Conservation (phyloP, 2,329 filamentous ascomycete species). For the Fusarium austroafricanum region DNA sequence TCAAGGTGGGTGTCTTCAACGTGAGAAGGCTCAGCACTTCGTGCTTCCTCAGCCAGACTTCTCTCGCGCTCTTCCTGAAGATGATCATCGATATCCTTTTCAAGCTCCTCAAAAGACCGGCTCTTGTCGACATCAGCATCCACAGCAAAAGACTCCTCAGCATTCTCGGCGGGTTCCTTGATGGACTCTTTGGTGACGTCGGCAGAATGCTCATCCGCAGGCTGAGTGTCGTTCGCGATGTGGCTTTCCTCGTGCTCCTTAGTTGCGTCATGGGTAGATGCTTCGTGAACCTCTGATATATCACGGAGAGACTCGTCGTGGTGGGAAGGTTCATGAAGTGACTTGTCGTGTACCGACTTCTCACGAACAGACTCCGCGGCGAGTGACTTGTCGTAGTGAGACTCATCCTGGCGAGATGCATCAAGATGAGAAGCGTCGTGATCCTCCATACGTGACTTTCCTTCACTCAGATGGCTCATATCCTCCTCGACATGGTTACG, state of each 20-base stretch:
- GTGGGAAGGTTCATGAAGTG: conserved; percentile 12
- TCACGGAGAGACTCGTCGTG: background rate
- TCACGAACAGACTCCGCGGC: conserved; percentile 21
- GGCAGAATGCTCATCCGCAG: conserved; percentile 9
- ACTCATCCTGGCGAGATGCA: conserved; percentile 12
- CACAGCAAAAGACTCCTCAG: conserved; percentile 5
- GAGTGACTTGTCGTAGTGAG: conserved; percentile 9
- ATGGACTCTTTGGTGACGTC: conserved; percentile 13
- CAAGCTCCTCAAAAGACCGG: conserved; percentile 34
- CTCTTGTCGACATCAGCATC: conserved; percentile 10
- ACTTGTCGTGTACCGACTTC: conserved; percentile 11
- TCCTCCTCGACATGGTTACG: conserved; percentile 16
- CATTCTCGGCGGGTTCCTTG: background rate
- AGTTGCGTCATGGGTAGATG: background rate
- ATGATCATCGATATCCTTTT: conserved; percentile 39
- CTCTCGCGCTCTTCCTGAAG: conserved; percentile 37
- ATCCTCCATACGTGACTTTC: conserved; percentile 17
- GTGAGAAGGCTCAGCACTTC: conserved; percentile 19
- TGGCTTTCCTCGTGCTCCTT: conserved; percentile 8
- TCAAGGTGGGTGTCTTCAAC: conserved; percentile 18
- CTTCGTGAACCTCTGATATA: background rate
- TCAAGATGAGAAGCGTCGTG: conserved; percentile 1
- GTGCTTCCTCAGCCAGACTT: conserved; percentile 29
- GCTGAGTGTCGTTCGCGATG: background rate
- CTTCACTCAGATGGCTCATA: conserved; percentile 18